Conservation (phyloP, 179 eudicot species). For the Gypsophila paniculata region DNA sequence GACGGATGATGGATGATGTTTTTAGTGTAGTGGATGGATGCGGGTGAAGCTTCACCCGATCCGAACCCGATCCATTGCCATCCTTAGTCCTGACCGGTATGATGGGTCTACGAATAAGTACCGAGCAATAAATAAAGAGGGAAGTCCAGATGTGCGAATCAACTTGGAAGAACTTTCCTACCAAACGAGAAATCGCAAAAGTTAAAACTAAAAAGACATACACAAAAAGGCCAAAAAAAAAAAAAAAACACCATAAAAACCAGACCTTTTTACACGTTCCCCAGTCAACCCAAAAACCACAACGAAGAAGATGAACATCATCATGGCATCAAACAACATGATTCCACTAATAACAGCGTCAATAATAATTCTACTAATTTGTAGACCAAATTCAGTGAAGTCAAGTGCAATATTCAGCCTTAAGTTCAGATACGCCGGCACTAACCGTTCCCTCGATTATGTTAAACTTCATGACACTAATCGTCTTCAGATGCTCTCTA, state of each 20-base stretch:
- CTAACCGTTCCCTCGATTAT: constrained; percentile 37
- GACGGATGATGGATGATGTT: too few species aligned
- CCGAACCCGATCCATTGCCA: too few species aligned
- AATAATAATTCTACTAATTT: constrained; percentile 3
- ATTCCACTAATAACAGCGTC: constrained; percentile 13
- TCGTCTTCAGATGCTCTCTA: constrained; percentile 45
- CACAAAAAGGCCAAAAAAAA: not conserved
- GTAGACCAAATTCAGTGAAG: constrained; percentile 12
- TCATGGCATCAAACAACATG: not conserved
- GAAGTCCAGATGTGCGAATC: too few species aligned
- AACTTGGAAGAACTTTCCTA: too few species aligned
- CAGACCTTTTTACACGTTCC: not conserved
- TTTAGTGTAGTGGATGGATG: too few species aligned
- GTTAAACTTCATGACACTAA: constrained; percentile 38
- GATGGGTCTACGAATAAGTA: too few species aligned
- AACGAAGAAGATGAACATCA: not conserved
- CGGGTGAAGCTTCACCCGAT: too few species aligned
- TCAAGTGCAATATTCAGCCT: constrained; percentile 35
- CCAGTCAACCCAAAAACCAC: constrained; percentile 7
- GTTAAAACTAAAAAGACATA: not conserved
- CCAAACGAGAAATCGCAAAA: not conserved
- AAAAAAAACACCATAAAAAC: not conserved
- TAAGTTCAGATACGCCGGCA: constrained; percentile 39
- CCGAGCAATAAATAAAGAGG: too few species aligned
- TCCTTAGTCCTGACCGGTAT: too few species aligned